A percentile compares a stretch with the other conserved stretches of the same genome.
phyloP scores from a whole-genome alignment of 768 basidiomycete genomes.

The Amanita phalloides region DNA sequence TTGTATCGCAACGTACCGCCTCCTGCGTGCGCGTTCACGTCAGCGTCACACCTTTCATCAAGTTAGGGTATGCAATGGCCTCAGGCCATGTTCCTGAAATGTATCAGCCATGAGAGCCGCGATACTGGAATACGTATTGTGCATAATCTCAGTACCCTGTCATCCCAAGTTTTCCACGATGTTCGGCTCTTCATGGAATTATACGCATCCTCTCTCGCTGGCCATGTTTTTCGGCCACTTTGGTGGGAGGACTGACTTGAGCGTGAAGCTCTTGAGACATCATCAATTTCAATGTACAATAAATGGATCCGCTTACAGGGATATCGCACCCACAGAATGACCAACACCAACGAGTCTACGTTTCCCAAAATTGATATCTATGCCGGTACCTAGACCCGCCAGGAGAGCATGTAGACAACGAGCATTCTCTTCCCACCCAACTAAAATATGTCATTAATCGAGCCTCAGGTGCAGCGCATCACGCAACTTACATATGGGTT shows the following conservation, averaged over 20 bases:
- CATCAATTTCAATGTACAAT: constrained; percentile 19
- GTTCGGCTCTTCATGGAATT: constrained; percentile 23
- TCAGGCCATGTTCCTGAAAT: constrained; percentile 31
- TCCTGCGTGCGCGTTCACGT: constrained; percentile 37
- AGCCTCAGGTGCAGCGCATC: neutral
- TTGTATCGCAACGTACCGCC: constrained; percentile 18
- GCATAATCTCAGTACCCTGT: constrained; percentile 30
- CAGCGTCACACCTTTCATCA: constrained; percentile 35
- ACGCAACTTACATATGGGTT: constrained; percentile 26
- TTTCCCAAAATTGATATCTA: constrained; percentile 37
- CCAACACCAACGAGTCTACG: constrained; percentile 26
- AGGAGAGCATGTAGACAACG: constrained; percentile 37
- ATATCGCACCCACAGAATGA: constrained; percentile 44
- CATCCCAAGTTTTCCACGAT: constrained; percentile 40
- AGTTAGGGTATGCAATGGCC: constrained; percentile 30
- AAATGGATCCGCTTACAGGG: constrained; percentile 19
- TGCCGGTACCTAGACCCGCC: constrained; percentile 33
- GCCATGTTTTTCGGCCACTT: constrained; percentile 30
- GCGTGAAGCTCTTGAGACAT: constrained; percentile 11
- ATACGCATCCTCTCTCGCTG: constrained; percentile 37
- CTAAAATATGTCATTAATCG: constrained; percentile 14
- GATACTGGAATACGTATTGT: constrained; percentile 10
- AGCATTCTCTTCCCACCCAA: constrained; percentile 44
- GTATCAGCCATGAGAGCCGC: neutral
- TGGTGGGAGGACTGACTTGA: constrained; percentile 14